Evolutionary conservation across 164 flowering plant genomes (phyloP).

Genomic region (Pachysandra terminalis): DNA sequence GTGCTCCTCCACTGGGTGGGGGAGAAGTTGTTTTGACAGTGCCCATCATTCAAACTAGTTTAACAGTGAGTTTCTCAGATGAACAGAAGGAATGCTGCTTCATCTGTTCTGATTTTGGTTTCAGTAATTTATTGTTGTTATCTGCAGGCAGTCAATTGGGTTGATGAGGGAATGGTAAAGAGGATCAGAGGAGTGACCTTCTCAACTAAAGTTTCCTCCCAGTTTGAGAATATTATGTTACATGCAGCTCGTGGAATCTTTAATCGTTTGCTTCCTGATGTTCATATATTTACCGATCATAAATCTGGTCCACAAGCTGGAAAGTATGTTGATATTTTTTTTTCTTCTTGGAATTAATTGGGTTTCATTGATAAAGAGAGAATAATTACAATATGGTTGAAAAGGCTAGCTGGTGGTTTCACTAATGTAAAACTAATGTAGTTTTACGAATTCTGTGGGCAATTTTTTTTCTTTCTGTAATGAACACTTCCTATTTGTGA

Average conservation of each 20-base stretch:
- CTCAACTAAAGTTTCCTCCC: constrained; percentile 65
- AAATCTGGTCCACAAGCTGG: constrained; percentile 62
- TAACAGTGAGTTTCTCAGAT: constrained; percentile 28
- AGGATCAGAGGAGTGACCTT: constrained; percentile 82
- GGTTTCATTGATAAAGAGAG: no score
- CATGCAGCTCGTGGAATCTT: constrained; percentile 72
- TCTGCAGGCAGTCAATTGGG: constrained; percentile 74
- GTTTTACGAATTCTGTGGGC: no score
- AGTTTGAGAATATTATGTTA: constrained; percentile 68
- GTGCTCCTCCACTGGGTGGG: constrained; percentile 81
- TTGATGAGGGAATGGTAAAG: constrained; percentile 89
- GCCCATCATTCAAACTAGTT: constrained; percentile 48
- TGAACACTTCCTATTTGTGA: no score
- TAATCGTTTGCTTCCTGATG: constrained; percentile 68
- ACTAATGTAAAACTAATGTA: no score
- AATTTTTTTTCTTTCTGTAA: no score
- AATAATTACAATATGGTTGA: no score
- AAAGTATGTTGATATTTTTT: constrained; percentile 41
- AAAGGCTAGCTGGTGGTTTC: no score
- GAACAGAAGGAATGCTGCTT: not conserved
- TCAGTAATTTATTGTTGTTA: constrained; percentile 8
- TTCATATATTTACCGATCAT: constrained; percentile 59
- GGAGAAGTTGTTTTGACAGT: constrained; percentile 62
- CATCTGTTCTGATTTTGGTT: not conserved
- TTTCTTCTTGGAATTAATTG: no score